phyloP scores from a whole-genome alignment of 768 basidiomycete genomes.

The Mycena capillaripes region DNA sequence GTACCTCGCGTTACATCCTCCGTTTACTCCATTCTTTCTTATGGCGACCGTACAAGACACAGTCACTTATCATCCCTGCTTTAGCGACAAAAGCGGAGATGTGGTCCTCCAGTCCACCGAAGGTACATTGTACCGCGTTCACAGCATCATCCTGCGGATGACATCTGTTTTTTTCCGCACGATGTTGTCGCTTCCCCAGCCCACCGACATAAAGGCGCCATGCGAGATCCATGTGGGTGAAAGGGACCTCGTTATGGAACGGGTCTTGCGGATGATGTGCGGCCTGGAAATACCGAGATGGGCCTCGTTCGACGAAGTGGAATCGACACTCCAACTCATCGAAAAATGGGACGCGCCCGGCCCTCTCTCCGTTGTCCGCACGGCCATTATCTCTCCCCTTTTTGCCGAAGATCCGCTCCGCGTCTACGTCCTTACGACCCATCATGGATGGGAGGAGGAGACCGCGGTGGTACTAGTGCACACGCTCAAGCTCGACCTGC shows the following conservation, averaged over 20 bases:
- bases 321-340: conserved; percentile 55
- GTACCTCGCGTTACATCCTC: too few species aligned
- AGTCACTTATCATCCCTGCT: conserved; percentile 46
- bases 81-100: conserved; percentile 58
- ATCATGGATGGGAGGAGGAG: conserved; percentile 61
- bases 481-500: conserved; percentile 57
- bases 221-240: conserved; percentile 48
- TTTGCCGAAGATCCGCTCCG: conserved; percentile 62
- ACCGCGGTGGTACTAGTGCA: conserved; percentile 55
- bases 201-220: neutral
- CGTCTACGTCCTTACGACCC: conserved; percentile 60
- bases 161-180: conserved; percentile 57
- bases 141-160: conserved; percentile 56
- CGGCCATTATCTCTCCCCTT: conserved; percentile 55
- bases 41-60: conserved; percentile 14
- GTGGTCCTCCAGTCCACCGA: conserved; percentile 59
- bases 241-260: conserved; percentile 51
- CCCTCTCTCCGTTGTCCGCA: conserved; percentile 57
- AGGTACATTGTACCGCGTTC: conserved; percentile 58
- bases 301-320: conserved; percentile 56
- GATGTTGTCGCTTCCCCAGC: conserved; percentile 44
- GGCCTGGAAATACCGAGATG: conserved; percentile 56
- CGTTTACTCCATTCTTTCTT: neutral
- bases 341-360: conserved; percentile 63
- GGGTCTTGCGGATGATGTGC: conserved; percentile 56